These are phyloP conservation scores for Murraya paniculata DNA, from an alignment of 345 rosid genomes.

Conservation along the genomic window DNA sequence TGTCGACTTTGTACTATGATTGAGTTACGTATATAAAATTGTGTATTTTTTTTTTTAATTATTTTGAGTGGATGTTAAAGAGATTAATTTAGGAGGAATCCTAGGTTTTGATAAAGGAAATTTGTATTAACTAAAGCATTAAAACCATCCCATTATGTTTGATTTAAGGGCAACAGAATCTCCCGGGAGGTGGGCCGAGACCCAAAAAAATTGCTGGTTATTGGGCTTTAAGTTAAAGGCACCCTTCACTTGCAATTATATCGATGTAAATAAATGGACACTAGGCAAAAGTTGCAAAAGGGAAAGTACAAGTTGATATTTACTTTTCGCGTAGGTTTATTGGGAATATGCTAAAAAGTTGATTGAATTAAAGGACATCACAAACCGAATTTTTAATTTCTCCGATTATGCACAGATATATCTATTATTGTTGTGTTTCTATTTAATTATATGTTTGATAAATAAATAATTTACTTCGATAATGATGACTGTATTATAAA, in stretches of 20 bases:
- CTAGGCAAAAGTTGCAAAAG: neutral
- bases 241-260: neutral
- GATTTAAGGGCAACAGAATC: constrained; percentile 13
- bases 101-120: constrained; percentile 15
- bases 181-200: neutral
- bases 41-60: neutral
- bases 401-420: neutral
- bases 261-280: neutral
- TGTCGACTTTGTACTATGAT: too few relatives aligned
- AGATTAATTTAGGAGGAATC: constrained; percentile 2
- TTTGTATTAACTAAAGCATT: neutral
- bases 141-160: neutral
- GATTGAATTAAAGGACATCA: neutral
- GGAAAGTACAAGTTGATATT: constrained; percentile 2
- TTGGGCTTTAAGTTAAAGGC: constrained; percentile 13
- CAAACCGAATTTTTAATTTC: neutral
- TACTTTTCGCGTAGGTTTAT: constrained; percentile 11
- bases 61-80: neutral
- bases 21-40: too few relatives aligned
- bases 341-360: neutral
- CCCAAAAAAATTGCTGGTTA: neutral
- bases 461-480: too few relatives aligned
- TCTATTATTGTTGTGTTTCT: too few relatives aligned
- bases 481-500: too few relatives aligned
- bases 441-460: too few relatives aligned